phyloP scores from a whole-genome alignment of 129 eudicot species.

The Rutidosis leptorrhynchoides region DNA sequence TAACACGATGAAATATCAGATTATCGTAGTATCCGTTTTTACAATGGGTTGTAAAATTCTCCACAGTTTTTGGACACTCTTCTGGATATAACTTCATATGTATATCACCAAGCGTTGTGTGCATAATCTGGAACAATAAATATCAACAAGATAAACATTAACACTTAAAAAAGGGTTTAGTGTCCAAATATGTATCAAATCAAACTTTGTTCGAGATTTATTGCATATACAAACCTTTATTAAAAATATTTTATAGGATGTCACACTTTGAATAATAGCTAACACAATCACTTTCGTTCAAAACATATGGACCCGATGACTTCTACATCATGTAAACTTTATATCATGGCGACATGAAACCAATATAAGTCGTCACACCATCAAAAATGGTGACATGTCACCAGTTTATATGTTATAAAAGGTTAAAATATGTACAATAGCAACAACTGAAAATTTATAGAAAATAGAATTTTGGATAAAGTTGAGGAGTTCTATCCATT shows the following conservation, averaged over 20 bases:
- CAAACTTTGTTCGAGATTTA: not conserved
- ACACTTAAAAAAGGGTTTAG: not conserved
- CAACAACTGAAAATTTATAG: too few species aligned
- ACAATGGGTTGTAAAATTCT: conserved; percentile 96
- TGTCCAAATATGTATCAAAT: not conserved
- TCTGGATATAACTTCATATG: conserved; percentile 97
- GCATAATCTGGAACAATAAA: conserved; percentile 58
- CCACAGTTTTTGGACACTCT: conserved; percentile 99
- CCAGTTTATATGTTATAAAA: too few species aligned
- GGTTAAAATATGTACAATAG: too few species aligned
- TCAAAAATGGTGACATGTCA: too few species aligned
- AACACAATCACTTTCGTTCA: too few species aligned
- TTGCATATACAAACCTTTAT: not conserved
- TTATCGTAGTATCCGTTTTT: conserved; percentile 94
- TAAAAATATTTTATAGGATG: not conserved
- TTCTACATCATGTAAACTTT: not conserved
- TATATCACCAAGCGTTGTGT: conserved; percentile 87
- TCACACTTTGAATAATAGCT: not conserved
- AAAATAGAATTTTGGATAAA: too few species aligned
- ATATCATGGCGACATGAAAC: not conserved
- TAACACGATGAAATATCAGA: conserved; percentile 92
- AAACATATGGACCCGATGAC: not conserved
- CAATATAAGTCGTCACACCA: too few species aligned
- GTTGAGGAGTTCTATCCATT: not conserved
- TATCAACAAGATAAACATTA: conserved; percentile 16